Conservation (phyloP, 106 monocot genomes). For the Triglochin maritima region DNA sequence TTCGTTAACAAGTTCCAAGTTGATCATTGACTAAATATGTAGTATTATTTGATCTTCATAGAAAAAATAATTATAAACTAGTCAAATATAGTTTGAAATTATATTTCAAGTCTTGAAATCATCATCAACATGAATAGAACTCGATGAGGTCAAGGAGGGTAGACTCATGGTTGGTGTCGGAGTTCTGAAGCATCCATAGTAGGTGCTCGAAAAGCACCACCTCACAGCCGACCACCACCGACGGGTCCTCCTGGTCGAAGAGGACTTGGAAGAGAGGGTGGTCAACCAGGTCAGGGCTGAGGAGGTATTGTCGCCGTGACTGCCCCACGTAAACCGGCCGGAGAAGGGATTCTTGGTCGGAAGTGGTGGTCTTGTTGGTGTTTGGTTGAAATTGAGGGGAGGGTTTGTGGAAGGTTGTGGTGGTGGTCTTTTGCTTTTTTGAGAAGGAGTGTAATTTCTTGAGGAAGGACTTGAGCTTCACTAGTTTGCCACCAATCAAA, state of each 20-base stretch:
- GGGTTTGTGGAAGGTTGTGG: neutral
- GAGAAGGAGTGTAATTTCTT: conserved; percentile 50
- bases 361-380: neutral
- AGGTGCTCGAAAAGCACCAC: conserved; percentile 32
- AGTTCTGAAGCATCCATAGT: conserved; percentile 33
- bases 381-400: neutral
- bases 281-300: conserved; percentile 23
- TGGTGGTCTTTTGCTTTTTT: neutral
- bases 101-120: neutral
- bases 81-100: too few relatives aligned
- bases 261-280: conserved; percentile 23
- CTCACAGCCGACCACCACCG: conserved; percentile 21
- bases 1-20: too few relatives aligned
- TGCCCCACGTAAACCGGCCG: conserved; percentile 28
- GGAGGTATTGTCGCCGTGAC: conserved; percentile 23
- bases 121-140: conserved; percentile 11
- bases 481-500: conserved; percentile 28
- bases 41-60: too few relatives aligned
- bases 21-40: too few relatives aligned
- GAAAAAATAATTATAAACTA: too few relatives aligned
- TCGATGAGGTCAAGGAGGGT: conserved; percentile 18
- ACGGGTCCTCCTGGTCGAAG: neutral
- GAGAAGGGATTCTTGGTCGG: conserved; percentile 1
- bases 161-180: conserved; percentile 11
- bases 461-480: conserved; percentile 65